These are phyloP conservation scores for Recurvomyces mirabilis DNA, from an alignment of 495 filamentous ascomycete species.

Conservation along the genomic window DNA sequence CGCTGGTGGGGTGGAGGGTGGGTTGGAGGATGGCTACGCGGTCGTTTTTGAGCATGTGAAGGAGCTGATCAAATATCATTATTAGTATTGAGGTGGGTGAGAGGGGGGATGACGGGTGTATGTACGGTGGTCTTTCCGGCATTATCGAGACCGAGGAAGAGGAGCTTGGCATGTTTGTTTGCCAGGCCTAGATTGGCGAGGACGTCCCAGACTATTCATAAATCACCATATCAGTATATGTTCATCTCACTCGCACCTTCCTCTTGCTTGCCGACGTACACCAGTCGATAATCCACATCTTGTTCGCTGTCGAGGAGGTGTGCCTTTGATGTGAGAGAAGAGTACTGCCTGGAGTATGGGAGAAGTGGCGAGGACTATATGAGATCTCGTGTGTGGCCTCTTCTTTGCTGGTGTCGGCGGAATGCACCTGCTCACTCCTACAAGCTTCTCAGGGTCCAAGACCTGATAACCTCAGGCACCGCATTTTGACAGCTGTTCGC, in stretches of 20 bases:
- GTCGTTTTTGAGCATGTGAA: slow-evolving; percentile 69
- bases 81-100: slow-evolving; percentile 11
- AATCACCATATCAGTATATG: slow-evolving; percentile 11
- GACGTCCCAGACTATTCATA: slow-evolving; percentile 70
- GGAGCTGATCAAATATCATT: slow-evolving; percentile 15
- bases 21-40: slow-evolving; percentile 87
- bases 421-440: no score
- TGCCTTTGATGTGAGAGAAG: no score
- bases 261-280: slow-evolving; percentile 42
- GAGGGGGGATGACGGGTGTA: slow-evolving; percentile 13
- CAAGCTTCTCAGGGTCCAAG: no score
- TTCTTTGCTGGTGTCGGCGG: no score
- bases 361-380: no score
- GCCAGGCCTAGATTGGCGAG: slow-evolving; percentile 80
- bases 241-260: not conserved
- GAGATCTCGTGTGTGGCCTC: no score
- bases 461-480: no score
- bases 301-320: slow-evolving; percentile 28
- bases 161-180: slow-evolving; percentile 86
- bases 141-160: slow-evolving; percentile 93
- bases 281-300: slow-evolving; percentile 96
- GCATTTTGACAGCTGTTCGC: no score
- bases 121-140: slow-evolving; percentile 84
- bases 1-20: slow-evolving; percentile 52
- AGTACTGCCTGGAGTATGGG: no score